Percentiles rank a stretch among this genome's conserved stretches.
Conservation (phyloP, 768 basidiomycete genomes). For the Tubosaeta sp. region DNA sequence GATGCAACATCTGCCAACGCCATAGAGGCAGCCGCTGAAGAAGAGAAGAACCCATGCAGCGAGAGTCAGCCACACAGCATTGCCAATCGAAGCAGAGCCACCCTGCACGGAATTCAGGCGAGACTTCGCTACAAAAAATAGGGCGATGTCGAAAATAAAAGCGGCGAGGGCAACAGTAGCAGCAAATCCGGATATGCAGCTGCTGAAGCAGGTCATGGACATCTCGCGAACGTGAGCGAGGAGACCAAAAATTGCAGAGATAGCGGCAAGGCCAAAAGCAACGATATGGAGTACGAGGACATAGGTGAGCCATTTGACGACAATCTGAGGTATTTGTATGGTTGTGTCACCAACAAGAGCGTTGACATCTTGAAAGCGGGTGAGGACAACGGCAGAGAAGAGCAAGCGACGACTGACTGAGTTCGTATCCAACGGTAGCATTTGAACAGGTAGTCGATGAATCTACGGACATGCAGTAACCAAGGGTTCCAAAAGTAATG, state of each 20-base stretch:
- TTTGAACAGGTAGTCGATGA: conserved; percentile 68
- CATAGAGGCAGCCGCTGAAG: conserved; percentile 87
- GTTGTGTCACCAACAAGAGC: conserved; percentile 65
- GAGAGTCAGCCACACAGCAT: conserved; percentile 87
- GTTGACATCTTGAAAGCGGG: conserved; percentile 63
- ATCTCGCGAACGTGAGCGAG: conserved; percentile 86
- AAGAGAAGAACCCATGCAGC: conserved; percentile 83
- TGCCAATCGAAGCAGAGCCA: conserved; percentile 79
- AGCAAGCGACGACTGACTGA: conserved; percentile 51
- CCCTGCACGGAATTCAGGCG: conserved; percentile 73
- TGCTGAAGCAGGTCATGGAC: conserved; percentile 80
- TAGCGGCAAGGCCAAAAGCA: conserved; percentile 69
- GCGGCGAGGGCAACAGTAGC: conserved; percentile 77
- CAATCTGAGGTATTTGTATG: conserved; percentile 73
- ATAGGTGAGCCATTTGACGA: conserved; percentile 95
- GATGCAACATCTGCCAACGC: conserved; percentile 83
- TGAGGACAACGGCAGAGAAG: conserved; percentile 4
- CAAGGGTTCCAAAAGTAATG: conserved; percentile 84
- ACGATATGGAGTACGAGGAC: conserved; percentile 89
- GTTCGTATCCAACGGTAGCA: conserved; percentile 80
- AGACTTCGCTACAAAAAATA: conserved; percentile 87
- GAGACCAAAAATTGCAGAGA: conserved; percentile 76
- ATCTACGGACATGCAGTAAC: conserved; percentile 70
- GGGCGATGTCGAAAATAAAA: conserved; percentile 87
- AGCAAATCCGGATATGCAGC: conserved; percentile 76